Percentiles rank a stretch among this genome's conserved stretches.
phyloP scores from a whole-genome alignment of 1,284 basidiomycete species.

The Hymenochaete sp. region DNA sequence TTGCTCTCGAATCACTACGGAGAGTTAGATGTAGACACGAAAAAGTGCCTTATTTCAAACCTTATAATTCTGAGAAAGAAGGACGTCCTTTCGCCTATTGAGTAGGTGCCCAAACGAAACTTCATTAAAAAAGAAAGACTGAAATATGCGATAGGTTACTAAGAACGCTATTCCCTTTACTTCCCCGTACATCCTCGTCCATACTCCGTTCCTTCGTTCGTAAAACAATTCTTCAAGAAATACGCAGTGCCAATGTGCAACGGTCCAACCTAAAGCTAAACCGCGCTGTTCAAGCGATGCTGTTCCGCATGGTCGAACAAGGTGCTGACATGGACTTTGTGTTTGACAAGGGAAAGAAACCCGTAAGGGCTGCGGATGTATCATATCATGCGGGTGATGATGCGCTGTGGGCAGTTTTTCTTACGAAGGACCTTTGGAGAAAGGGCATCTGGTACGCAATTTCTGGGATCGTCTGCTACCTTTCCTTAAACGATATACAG shows the following conservation, averaged over 20 bases:
- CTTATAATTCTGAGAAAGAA: slow-evolving; percentile 92
- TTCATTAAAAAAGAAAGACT: slow-evolving; percentile 5
- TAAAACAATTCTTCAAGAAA: slow-evolving; percentile 93
- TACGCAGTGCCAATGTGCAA: slow-evolving; percentile 84
- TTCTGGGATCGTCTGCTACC: neutral
- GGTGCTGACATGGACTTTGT: slow-evolving; percentile 50
- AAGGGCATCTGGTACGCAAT: slow-evolving; percentile 79
- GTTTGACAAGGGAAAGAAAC: slow-evolving; percentile 66
- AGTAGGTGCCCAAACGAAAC: slow-evolving; percentile 45
- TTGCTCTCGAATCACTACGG: slow-evolving; percentile 73
- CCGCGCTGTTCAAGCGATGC: slow-evolving; percentile 89
- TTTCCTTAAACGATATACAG: slow-evolving; percentile 29
- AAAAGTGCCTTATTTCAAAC: slow-evolving; percentile 80
- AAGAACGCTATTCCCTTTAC: slow-evolving; percentile 85
- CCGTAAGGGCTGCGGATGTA: slow-evolving; percentile 33
- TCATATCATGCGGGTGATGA: slow-evolving; percentile 61
- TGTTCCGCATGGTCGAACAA: slow-evolving; percentile 93
- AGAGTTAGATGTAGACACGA: slow-evolving; percentile 65
- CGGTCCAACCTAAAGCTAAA: slow-evolving; percentile 95
- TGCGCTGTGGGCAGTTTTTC: slow-evolving; percentile 95
- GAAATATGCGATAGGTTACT: slow-evolving; percentile 53
- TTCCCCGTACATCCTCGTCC: slow-evolving; percentile 84
- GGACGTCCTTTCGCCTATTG: slow-evolving; percentile 84
- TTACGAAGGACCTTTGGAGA: slow-evolving; percentile 92
- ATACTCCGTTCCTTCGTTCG: slow-evolving; percentile 80